phyloP scores from a whole-genome alignment of 345 rosid genomes.

The Populus tremula region DNA sequence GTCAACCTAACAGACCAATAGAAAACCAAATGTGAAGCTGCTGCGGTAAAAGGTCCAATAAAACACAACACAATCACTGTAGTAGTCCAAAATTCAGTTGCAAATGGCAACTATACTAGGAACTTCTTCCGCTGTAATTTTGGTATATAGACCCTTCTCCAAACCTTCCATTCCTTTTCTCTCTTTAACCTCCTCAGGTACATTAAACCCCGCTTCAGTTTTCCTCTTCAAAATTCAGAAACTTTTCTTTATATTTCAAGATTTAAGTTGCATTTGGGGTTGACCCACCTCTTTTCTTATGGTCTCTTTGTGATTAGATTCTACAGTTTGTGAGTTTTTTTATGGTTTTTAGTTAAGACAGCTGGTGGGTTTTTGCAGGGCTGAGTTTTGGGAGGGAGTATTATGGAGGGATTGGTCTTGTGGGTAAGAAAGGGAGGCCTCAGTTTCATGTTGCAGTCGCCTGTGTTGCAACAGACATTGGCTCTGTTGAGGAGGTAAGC shows the following conservation, averaged over 20 bases:
- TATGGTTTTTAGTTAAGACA: background rate
- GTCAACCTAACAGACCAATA: slow-evolving; percentile 35
- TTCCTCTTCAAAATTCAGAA: background rate
- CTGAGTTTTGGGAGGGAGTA: slow-evolving; percentile 40
- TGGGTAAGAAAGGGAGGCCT: slow-evolving; percentile 49
- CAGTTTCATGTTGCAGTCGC: slow-evolving; percentile 51
- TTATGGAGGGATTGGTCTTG: slow-evolving; percentile 46
- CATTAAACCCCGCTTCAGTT: slow-evolving; percentile 3
- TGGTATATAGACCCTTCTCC: slow-evolving; percentile 51
- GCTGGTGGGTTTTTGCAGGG: slow-evolving; percentile 40
- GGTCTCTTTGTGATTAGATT: background rate
- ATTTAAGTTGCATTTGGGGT: background rate
- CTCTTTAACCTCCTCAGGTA: slow-evolving; percentile 36
- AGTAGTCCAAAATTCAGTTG: background rate
- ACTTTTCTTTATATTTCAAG: background rate
- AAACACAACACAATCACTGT: background rate
- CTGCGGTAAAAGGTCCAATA: background rate
- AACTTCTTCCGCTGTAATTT: slow-evolving; percentile 50
- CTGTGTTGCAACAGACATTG: slow-evolving; percentile 75
- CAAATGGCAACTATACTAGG: slow-evolving; percentile 80
- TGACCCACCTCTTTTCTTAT: slow-evolving; percentile 9
- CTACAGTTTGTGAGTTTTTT: background rate
- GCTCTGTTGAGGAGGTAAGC: slow-evolving; percentile 63
- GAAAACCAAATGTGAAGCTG: slow-evolving; percentile 8
- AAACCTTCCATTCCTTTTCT: slow-evolving; percentile 38